Conservation (phyloP, 2,329 filamentous ascomycete species). For the Calonectria henricotiae region DNA sequence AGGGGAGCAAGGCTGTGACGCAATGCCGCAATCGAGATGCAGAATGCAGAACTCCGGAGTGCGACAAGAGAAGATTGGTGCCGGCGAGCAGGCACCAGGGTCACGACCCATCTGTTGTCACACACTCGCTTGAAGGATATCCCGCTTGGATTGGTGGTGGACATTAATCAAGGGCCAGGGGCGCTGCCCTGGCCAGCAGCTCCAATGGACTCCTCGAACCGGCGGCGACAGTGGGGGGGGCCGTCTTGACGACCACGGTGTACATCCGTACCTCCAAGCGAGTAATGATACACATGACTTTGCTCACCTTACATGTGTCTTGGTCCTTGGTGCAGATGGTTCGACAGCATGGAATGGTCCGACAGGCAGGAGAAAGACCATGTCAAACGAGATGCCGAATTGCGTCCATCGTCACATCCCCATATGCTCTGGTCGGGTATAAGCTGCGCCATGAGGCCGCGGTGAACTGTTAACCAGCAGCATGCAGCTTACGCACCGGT, state of each 20-base stretch:
- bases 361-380: constrained; percentile 9
- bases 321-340: constrained; percentile 19
- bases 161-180: constrained; percentile 29
- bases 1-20: constrained; percentile 31
- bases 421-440: constrained; percentile 2
- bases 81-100: constrained; percentile 28
- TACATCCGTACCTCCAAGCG: constrained; percentile 13
- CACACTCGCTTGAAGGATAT: constrained; percentile 15
- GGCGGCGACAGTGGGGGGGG: constrained; percentile 15
- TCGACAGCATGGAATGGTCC: constrained; percentile 20
- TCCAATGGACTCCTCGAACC: constrained; percentile 30
- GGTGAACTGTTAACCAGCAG: constrained; percentile 28
- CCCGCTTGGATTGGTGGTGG: constrained; percentile 24
- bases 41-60: constrained; percentile 11
- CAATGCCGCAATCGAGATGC: constrained; percentile 29
- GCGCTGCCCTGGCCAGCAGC: constrained; percentile 26
- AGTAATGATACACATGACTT: constrained; percentile 34
- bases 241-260: constrained; percentile 9
- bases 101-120: constrained; percentile 4
- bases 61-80: constrained; percentile 24
- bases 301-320: constrained; percentile 18
- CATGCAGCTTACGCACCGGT: constrained; percentile 34
- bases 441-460: constrained; percentile 32
- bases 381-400: constrained; percentile 26
- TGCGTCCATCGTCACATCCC: constrained; percentile 26